Evolutionary conservation across 192 early-diverging fungal genomes (phyloP), one percentile per base, ranked within the genome.

Genomic region (Endogone sp.): DNA sequence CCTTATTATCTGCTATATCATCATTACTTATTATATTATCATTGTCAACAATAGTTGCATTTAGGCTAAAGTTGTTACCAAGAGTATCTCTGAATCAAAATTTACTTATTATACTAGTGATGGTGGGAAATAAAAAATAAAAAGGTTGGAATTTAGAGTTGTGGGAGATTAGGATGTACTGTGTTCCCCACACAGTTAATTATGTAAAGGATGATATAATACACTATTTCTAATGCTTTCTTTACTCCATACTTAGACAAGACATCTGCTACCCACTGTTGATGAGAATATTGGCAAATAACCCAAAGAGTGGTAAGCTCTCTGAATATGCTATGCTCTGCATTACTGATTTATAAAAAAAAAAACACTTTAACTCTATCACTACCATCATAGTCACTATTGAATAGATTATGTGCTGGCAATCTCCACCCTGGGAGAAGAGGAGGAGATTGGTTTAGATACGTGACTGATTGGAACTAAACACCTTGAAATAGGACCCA

Each of bases 61-160:
- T 75, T 13, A 72, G 68, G 32, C 71, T 71, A 63, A 80, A 84
- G 69, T 82, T 80, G 54, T 84, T 80, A 31, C 81, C 83, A 21
- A 84, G 67, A 24, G 75, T 75, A 56, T 84, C 83, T 27, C 75
- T 80, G 10, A 80, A 80, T 49, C 16, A 16, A 6, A 6, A 16
- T 49, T 49, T 49, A 16, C 37, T 49, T 16, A 49, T 49, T 49
- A 11, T 49, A n/a, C n/a, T n/a, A n/a, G n/a, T n/a, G n/a, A n/a
- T n/a, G n/a, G n/a, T 6, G 0, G 37, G 16, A 1, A 49, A 16
- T 11, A 49, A 1, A n/a, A n/a, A n/a, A n/a, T n/a, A 49, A 49
- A 49, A 49, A 49, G 16, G 4, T 13, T 44, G 37, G 37, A 44
- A 8, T 44, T 44, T 16, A 16, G 16, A 16, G 37, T 11, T 49